A percentile compares a stretch with the other conserved stretches of the same genome.
These are phyloP conservation scores for Calocybe indica DNA, from an alignment of 768 basidiomycete genomes.

Conservation along the genomic window DNA sequence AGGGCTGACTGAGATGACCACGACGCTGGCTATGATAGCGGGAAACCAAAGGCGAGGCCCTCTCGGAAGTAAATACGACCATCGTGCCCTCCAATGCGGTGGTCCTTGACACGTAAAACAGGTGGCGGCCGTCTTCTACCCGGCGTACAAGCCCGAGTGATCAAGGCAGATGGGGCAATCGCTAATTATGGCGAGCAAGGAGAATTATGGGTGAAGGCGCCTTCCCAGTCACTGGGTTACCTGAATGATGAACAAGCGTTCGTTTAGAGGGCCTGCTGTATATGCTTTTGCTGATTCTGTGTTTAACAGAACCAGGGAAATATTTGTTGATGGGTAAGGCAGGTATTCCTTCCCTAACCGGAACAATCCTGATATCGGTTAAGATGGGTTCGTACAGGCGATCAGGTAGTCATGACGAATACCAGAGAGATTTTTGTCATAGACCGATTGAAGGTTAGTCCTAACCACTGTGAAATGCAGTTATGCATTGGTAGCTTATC, in stretches of 20 bases:
- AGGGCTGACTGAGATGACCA: slow-evolving; percentile 33
- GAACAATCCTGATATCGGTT: not conserved
- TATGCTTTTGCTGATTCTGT: slow-evolving; percentile 3
- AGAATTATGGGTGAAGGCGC: slow-evolving; percentile 41
- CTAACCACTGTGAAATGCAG: not conserved
- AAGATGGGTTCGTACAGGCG: slow-evolving; percentile 63
- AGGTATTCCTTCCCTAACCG: slow-evolving; percentile 1
- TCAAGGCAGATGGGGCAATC: slow-evolving; percentile 39
- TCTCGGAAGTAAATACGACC: slow-evolving; percentile 25
- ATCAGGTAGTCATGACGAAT: slow-evolving; percentile 45
- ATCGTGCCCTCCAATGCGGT: not conserved
- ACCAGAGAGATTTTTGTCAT: slow-evolving; percentile 49
- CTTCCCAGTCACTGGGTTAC: slow-evolving; percentile 36
- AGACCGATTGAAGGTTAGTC: slow-evolving; percentile 53
- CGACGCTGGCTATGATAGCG: slow-evolving; percentile 41
- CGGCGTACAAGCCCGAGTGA: slow-evolving; percentile 36
- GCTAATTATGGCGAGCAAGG: slow-evolving; percentile 39
- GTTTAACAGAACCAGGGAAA: slow-evolving; percentile 44
- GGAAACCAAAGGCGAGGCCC: slow-evolving; percentile 32
- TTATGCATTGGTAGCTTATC: not conserved
- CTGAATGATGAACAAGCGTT: slow-evolving; percentile 47
- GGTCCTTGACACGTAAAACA: slow-evolving; percentile 4
- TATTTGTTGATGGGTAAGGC: slow-evolving; percentile 52
- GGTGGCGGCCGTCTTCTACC: slow-evolving; percentile 38
- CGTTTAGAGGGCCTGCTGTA: slow-evolving; percentile 17